These are phyloP conservation scores for Ensete glaucum DNA, from an alignment of 176 grass and related monocot species.

Conservation along the genomic window DNA sequence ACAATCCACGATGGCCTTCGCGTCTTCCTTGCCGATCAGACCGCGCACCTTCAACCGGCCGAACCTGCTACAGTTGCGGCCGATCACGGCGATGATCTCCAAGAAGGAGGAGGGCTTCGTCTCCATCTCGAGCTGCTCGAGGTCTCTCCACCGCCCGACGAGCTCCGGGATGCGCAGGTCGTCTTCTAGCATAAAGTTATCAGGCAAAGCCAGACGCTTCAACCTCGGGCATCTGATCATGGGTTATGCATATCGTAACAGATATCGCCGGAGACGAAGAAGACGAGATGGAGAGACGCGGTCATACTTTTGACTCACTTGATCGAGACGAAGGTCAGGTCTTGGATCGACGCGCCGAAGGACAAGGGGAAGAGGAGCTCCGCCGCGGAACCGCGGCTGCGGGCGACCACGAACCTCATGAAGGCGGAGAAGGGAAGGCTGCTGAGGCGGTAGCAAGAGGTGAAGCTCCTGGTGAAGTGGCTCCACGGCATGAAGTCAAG, in stretches of 20 bases:
- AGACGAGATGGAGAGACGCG: not conserved
- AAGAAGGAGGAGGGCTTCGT: slow-evolving; percentile 12
- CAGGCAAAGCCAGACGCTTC: not conserved
- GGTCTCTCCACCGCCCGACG: slow-evolving; percentile 3
- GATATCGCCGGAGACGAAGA: not conserved
- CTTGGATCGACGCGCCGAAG: not conserved
- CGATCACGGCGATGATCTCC: slow-evolving; percentile 11
- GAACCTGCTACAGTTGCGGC: slow-evolving; percentile 2
- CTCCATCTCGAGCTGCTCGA: slow-evolving; percentile 15
- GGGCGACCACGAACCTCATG: slow-evolving; percentile 1
- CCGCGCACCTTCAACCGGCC: not conserved
- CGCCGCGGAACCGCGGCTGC: not conserved
- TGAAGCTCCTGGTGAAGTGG: slow-evolving; percentile 36
- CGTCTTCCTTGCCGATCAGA: slow-evolving; percentile 4
- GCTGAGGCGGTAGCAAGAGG: slow-evolving; percentile 19
- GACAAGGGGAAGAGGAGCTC: slow-evolving; percentile 13
- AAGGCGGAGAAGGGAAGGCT: slow-evolving; percentile 27
- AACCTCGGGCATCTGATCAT: not conserved
- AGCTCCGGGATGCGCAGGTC: slow-evolving; percentile 14
- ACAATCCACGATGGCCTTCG: not conserved
- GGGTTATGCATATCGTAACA: not conserved
- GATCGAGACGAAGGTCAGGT: not conserved
- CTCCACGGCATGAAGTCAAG: slow-evolving; percentile 74
- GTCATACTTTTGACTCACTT: slow-evolving; percentile 8
- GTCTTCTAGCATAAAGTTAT: slow-evolving; percentile 14